Evolutionary conservation across 371 early-diverging fungal genomes (phyloP).

Genomic region (Mucor ambiguus): DNA sequence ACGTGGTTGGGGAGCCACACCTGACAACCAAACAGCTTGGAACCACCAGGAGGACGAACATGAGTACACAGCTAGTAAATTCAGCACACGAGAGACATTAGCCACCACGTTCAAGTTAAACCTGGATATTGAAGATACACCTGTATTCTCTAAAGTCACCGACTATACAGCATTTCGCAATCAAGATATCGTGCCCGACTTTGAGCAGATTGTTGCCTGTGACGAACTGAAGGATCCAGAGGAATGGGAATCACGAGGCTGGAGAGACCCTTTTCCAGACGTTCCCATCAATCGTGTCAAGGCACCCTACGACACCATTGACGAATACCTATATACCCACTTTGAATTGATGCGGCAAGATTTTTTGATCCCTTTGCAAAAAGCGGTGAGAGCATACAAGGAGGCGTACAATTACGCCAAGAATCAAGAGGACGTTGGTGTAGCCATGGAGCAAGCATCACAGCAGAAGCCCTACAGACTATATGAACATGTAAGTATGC

Average conservation of each 20-base stretch:
- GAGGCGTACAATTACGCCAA: slow-evolving; percentile 19
- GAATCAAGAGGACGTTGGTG: slow-evolving; percentile 29
- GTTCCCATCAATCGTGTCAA: slow-evolving; percentile 58
- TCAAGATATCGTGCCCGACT: slow-evolving; percentile 32
- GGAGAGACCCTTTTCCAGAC: slow-evolving; percentile 30
- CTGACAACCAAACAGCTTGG: not conserved
- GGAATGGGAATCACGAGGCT: slow-evolving; percentile 10
- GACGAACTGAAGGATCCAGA: slow-evolving; percentile 18
- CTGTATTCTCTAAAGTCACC: slow-evolving; percentile 27
- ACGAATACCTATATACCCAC: slow-evolving; percentile 66
- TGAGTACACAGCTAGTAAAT: not conserved
- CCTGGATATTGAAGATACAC: slow-evolving; percentile 31
- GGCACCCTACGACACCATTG: slow-evolving; percentile 50
- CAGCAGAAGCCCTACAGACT: slow-evolving; percentile 24
- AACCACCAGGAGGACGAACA: not conserved
- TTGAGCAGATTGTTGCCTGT: slow-evolving; percentile 26
- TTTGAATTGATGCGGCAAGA: slow-evolving; percentile 70
- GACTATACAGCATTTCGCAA: slow-evolving; percentile 32
- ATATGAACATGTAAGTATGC: slow-evolving; percentile 39
- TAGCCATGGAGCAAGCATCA: slow-evolving; percentile 12
- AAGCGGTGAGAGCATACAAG: slow-evolving; percentile 51
- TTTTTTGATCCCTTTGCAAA: slow-evolving; percentile 56
- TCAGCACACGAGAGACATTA: slow-evolving; percentile 9
- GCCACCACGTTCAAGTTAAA: slow-evolving; percentile 27
- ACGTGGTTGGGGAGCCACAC: slow-evolving; percentile 12